A percentile compares a stretch with the other conserved stretches of the same genome.
Evolutionary conservation across 2,329 filamentous ascomycete genomes (phyloP).

Genomic region (Trichoderma cornu-damae): DNA sequence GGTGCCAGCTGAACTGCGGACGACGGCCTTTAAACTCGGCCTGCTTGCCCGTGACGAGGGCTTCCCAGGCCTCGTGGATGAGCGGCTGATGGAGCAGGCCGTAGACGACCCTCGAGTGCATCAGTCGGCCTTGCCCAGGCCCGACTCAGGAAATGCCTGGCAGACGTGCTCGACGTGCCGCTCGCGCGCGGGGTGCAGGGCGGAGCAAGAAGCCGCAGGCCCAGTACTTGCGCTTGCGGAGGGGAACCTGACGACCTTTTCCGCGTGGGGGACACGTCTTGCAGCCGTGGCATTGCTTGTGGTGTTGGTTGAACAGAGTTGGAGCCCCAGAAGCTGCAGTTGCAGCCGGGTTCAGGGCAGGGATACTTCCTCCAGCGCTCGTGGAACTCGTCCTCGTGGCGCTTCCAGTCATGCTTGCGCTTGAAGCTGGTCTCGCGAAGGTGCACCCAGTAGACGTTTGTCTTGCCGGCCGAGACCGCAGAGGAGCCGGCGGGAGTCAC

Average conservation of each 20-base stretch:
- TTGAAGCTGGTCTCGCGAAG: slow-evolving; percentile 60
- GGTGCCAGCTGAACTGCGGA: slow-evolving; percentile 59
- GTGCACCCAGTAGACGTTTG: slow-evolving; percentile 54
- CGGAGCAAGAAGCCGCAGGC: slow-evolving; percentile 64
- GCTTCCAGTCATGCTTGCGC: slow-evolving; percentile 65
- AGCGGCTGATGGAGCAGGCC: slow-evolving; percentile 61
- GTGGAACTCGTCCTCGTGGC: slow-evolving; percentile 65
- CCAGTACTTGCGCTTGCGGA: slow-evolving; percentile 61
- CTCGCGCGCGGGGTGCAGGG: slow-evolving; percentile 57
- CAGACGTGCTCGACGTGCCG: slow-evolving; percentile 64
- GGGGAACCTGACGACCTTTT: slow-evolving; percentile 58
- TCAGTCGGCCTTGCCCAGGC: slow-evolving; percentile 60
- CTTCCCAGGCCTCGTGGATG: slow-evolving; percentile 58
- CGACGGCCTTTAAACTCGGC: slow-evolving; percentile 50
- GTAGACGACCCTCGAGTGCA: slow-evolving; percentile 63
- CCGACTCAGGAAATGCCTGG: slow-evolving; percentile 60
- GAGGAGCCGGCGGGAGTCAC: slow-evolving; percentile 33
- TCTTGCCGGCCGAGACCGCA: slow-evolving; percentile 30
- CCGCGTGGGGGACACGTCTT: slow-evolving; percentile 61
- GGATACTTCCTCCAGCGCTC: slow-evolving; percentile 64
- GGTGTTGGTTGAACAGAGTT: slow-evolving; percentile 65
- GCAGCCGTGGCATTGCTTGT: slow-evolving; percentile 60
- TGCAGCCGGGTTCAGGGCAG: slow-evolving; percentile 58
- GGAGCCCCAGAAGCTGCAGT: slow-evolving; percentile 62
- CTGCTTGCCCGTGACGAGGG: slow-evolving; percentile 48